Evolutionary conservation across 2,329 filamentous ascomycete genomes (phyloP), one percentile per base, ranked within the genome.

Genomic region (Fusarium oligoseptatum): DNA sequence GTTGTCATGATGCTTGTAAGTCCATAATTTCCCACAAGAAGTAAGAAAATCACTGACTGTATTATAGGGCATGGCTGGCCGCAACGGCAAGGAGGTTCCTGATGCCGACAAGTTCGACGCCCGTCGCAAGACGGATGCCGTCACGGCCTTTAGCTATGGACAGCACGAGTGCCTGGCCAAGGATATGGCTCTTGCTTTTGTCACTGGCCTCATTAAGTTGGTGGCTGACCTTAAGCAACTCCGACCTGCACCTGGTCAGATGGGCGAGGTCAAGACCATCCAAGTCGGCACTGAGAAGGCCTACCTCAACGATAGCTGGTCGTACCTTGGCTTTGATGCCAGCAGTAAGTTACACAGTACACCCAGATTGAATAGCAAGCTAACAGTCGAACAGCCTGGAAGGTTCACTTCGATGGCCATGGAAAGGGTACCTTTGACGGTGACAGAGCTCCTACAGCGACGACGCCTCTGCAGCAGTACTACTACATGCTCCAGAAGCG

Each of bases 251-350:
- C 85, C 85, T 1, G 86, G 85, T 0, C 80, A 81, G 57, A 87
- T 87, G 83, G 86, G 86, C 1, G 65, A 78, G 56, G 82, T 87
- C 69, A 87, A 87, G 82, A 85, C 82, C 1, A 84, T 88, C 74
- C 75, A 72, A 0, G 78, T 85, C 17, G 83, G 80, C 11, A 74
- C 78, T 0, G 82, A 86, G 71, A 84, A 83, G 72, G 81, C 80
- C 10, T 87, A 86, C 64, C 81, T 87, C 22, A 86, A 87, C 66
- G 85, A 87, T 55, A 86, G 83, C 72, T 87, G 86, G 84, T 86
- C 85, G 1, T 84, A 84, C 56, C 81, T 87, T 17, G 80, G 80
- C 36, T 83, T 83, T 15, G 84, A 87, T 69, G 82, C 84, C 2
- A 86, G 82, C 69, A 87, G 86, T 87, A 83, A 83, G 84, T 82